Evolutionary conservation across 257 asterid genomes (phyloP).

Genomic region (Cinchona pubescens): DNA sequence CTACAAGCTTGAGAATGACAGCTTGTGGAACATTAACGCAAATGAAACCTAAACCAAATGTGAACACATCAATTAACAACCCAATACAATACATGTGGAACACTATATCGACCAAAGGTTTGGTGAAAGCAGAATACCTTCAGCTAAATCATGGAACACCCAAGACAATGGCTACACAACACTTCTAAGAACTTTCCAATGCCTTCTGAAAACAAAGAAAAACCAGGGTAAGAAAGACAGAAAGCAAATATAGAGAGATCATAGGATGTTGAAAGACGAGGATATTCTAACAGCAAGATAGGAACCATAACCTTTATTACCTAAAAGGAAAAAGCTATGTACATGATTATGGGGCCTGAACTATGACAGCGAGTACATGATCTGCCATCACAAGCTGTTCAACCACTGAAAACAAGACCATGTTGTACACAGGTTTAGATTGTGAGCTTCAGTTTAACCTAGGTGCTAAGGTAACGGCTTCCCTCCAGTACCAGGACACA

Average conservation of each 20-base stretch:
- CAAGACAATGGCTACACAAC: conserved; percentile 14
- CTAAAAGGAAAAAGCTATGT: conserved; percentile 17
- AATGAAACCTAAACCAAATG: conserved; percentile 14
- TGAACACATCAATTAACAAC: conserved; percentile 27
- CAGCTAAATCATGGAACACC: conserved; percentile 32
- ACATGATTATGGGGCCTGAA: conserved; percentile 12
- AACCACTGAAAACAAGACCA: neutral
- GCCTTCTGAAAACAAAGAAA: conserved; percentile 37
- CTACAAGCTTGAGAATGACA: conserved; percentile 27
- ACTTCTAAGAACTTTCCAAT: conserved; percentile 14
- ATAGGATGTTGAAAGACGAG: too few relatives aligned
- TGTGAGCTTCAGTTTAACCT: neutral
- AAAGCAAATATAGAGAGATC: neutral
- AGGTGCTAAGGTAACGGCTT: conserved; percentile 41
- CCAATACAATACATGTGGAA: conserved; percentile 29
- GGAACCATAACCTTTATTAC: neutral
- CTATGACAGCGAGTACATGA: neutral
- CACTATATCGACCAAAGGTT: conserved; percentile 11
- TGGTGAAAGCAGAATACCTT: conserved; percentile 36
- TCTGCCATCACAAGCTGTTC: conserved; percentile 1
- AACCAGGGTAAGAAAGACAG: conserved; percentile 17
- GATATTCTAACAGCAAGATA: too few relatives aligned
- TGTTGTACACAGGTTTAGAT: neutral
- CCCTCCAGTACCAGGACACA: conserved; percentile 44
- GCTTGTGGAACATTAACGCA: too few relatives aligned